Evolutionary conservation across 495 filamentous ascomycete species (phyloP).

Genomic region (Podospora tetraspora): DNA sequence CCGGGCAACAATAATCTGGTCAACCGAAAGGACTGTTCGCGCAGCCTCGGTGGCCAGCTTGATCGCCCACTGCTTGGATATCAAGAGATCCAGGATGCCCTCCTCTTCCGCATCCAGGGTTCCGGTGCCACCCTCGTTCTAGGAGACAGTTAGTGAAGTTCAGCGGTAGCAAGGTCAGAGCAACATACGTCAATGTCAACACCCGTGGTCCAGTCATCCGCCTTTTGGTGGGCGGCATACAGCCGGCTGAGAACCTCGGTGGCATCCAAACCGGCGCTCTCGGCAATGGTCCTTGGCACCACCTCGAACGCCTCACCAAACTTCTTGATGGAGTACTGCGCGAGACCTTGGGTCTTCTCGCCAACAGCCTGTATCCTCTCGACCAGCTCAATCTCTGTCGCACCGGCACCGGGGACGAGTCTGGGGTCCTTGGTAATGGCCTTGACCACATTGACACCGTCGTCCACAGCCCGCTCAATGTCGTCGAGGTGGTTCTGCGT

Average conservation of each 20-base stretch:
- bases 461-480: conserved; percentile 93
- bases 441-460: conserved; percentile 98
- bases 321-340: conserved; percentile 95
- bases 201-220: conserved; percentile 80
- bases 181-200: conserved; percentile 76
- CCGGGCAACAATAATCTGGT: conserved; percentile 98
- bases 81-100: conserved; percentile 86
- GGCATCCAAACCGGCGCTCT: conserved; percentile 90
- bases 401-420: conserved; percentile 90
- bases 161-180: background rate
- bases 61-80: conserved; percentile 92
- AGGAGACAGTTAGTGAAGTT: conserved; percentile 12
- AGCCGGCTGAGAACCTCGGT: conserved; percentile 88
- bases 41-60: conserved; percentile 92
- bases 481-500: conserved; percentile 98
- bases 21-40: conserved; percentile 89
- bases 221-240: conserved; percentile 88
- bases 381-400: conserved; percentile 91
- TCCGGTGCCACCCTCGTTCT: conserved; percentile 70
- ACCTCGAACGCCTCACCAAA: conserved; percentile 98
- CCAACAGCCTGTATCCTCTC: conserved; percentile 83
- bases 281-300: conserved; percentile 85
- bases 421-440: conserved; percentile 90
- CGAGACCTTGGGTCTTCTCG: conserved; percentile 84
- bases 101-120: conserved; percentile 83